phyloP scores from a whole-genome alignment of 306 rosid species.

The Mimosa pudica region DNA sequence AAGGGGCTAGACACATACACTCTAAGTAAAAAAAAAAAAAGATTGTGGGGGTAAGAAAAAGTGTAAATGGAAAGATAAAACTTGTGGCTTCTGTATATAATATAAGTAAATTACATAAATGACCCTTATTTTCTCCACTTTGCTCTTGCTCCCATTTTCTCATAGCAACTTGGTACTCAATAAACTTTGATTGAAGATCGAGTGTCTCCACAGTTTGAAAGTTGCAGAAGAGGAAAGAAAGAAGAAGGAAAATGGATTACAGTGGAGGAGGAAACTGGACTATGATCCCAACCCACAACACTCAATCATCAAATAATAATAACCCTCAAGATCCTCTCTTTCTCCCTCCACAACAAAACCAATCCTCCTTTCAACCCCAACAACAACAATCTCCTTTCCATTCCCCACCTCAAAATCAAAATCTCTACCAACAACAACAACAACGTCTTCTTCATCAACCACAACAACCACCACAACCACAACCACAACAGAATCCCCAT shows the following conservation, averaged over 20 bases:
- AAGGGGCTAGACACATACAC: too few relatives aligned
- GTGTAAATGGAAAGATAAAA: too few relatives aligned
- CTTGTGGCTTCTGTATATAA: too few relatives aligned
- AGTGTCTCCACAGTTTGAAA: too few relatives aligned
- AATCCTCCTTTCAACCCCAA: conserved; percentile 7
- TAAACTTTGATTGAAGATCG: too few relatives aligned
- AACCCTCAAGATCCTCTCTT: conserved; percentile 58
- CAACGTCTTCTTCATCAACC: conserved; percentile 4
- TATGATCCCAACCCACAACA: conserved; percentile 74
- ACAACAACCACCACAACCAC: conserved; percentile 29
- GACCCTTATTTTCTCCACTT: too few relatives aligned
- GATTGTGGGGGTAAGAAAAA: too few relatives aligned
- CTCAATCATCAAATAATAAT: conserved; percentile 44
- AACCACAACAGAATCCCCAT: conserved; percentile 62
- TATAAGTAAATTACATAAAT: too few relatives aligned
- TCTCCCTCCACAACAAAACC: conserved; percentile 60
- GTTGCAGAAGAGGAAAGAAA: too few relatives aligned
- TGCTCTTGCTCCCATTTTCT: too few relatives aligned
- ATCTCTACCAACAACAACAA: conserved; percentile 5
- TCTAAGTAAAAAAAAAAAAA: too few relatives aligned
- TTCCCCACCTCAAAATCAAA: not conserved
- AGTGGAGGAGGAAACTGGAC: conserved; percentile 85
- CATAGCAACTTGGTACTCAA: too few relatives aligned
- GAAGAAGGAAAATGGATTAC: conserved; percentile 56
- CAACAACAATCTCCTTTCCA: conserved; percentile 2